Evolutionary conservation across 495 filamentous ascomycete genomes (phyloP), one percentile per base, ranked within the genome.

Genomic region (Letharia columbiana): DNA sequence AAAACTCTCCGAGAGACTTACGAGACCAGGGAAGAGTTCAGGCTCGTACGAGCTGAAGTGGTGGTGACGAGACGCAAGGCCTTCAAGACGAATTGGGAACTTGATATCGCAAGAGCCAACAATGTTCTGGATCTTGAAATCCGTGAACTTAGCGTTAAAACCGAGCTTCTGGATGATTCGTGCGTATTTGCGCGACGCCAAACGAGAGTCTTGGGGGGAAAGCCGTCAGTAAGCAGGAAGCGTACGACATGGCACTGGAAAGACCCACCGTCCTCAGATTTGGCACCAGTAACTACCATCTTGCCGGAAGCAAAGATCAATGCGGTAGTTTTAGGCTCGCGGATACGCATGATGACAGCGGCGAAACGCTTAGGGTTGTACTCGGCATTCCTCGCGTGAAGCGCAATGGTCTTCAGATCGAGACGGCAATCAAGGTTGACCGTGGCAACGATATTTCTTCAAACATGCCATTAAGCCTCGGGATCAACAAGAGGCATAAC

Each of bases 121-220:
- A 61, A 98, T 98, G 79, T 98, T 98, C 82, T 98, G 95, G 77
- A 98, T 98, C 84, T 98, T 98, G 83, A 98, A 98, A 77, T 98
- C 94, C 67, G 92, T 96, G 80, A 98, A 98, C 86, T 96, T 97
- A 67, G 95, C 92, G 70, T 96, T 96, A 86, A 98, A 98, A 62
- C 94, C 94, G 66, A 98, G 91, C 81, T 98, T 98, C 82, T 98
- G 94, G 73, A 98, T 98, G 78, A 98, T 98, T 69, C 94, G 91
- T 33, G 94, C 94, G 77, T 98, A 98, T 80, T 98, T 98, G 77
- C 95, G 87, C 50, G 90, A 95, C 3, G 94, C 94, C 73, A 98
- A 85, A 77, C 96, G 95, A 58, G 91, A 96, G 73, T 98, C 54
- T 57, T 57, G 17, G 54, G 18, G 7, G 4, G 17, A 28, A 28